Evolutionary conservation across 2,329 filamentous ascomycete species (phyloP).

Genomic region (Hypoxylon sp.): DNA sequence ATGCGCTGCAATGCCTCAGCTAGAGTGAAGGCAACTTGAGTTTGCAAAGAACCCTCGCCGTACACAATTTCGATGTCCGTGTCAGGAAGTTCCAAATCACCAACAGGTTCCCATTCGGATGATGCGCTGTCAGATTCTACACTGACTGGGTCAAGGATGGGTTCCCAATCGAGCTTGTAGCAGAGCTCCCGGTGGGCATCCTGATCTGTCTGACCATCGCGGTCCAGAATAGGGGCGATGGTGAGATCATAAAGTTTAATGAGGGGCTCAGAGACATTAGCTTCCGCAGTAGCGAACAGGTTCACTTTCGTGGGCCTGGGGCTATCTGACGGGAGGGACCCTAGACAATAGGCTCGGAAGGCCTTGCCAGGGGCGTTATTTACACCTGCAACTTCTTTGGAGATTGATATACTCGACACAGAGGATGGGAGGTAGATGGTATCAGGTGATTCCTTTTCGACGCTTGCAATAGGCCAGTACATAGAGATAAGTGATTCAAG

Average conservation of each 20-base stretch:
- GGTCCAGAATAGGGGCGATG: slow-evolving; percentile 60
- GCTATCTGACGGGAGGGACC: slow-evolving; percentile 48
- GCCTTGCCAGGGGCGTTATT: slow-evolving; percentile 51
- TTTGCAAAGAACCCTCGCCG: slow-evolving; percentile 54
- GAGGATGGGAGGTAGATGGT: slow-evolving; percentile 62
- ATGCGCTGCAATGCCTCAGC: slow-evolving; percentile 53
- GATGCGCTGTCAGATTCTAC: slow-evolving; percentile 33
- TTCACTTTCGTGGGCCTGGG: slow-evolving; percentile 57
- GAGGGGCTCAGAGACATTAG: slow-evolving; percentile 53
- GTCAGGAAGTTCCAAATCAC: slow-evolving; percentile 45
- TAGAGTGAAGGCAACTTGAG: slow-evolving; percentile 54
- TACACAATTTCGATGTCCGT: slow-evolving; percentile 59
- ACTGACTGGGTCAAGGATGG: slow-evolving; percentile 53
- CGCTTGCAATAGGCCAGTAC: slow-evolving; percentile 59
- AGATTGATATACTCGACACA: slow-evolving; percentile 58
- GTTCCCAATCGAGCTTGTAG: slow-evolving; percentile 64
- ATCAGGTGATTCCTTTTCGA: slow-evolving; percentile 51
- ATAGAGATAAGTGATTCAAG: slow-evolving; percentile 60
- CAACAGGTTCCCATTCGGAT: slow-evolving; percentile 31
- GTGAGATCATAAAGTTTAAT: slow-evolving; percentile 57
- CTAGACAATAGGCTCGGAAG: slow-evolving; percentile 57
- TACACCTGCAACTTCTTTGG: slow-evolving; percentile 49
- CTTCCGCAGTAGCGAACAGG: slow-evolving; percentile 55
- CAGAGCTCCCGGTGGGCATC: slow-evolving; percentile 60
- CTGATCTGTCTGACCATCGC: slow-evolving; percentile 49